Conservation (phyloP, 2,329 filamentous ascomycete genomes). For the Beauveria sp. region DNA sequence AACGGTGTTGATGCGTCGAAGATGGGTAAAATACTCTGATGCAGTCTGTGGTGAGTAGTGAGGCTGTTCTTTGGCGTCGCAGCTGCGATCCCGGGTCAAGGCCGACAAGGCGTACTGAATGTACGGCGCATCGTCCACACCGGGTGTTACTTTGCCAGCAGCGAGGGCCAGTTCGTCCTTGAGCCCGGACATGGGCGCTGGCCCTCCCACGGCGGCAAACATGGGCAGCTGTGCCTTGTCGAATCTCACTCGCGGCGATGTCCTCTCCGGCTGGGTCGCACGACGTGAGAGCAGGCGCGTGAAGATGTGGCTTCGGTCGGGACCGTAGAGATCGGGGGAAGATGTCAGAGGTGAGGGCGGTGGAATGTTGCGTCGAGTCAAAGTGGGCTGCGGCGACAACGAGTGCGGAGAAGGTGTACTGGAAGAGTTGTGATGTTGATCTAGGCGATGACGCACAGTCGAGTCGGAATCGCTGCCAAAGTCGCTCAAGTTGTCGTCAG, state of each 20-base stretch:
- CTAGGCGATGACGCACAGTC: background rate
- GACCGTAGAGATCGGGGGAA: constrained; percentile 4
- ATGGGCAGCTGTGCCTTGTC: constrained; percentile 34
- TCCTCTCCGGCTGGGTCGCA: background rate
- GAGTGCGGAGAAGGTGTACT: constrained; percentile 18
- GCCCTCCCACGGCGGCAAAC: constrained; percentile 24
- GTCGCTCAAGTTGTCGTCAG: constrained; percentile 2
- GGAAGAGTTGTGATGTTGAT: background rate
- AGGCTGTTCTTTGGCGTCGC: constrained; percentile 43
- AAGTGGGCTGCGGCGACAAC: constrained; percentile 28
- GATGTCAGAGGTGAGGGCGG: constrained; percentile 2
- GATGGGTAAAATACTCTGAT: constrained; percentile 19
- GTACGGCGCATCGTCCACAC: constrained; percentile 77
- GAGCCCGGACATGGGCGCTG: constrained; percentile 25
- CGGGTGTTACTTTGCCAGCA: constrained; percentile 58
- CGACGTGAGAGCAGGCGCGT: constrained; percentile 6
- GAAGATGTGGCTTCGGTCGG: constrained; percentile 10
- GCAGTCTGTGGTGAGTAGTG: constrained; percentile 38
- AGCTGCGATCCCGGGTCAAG: constrained; percentile 66
- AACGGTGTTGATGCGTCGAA: constrained; percentile 1
- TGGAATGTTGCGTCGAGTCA: constrained; percentile 17
- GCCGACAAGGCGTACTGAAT: constrained; percentile 87
- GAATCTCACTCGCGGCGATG: constrained; percentile 24
- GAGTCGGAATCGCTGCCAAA: constrained; percentile 1
- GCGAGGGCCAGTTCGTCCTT: constrained; percentile 46